Evolutionary conservation across 306 rosid species (phyloP), one percentile per base, ranked within the genome.

Genomic region (Dicorynia guianensis): DNA sequence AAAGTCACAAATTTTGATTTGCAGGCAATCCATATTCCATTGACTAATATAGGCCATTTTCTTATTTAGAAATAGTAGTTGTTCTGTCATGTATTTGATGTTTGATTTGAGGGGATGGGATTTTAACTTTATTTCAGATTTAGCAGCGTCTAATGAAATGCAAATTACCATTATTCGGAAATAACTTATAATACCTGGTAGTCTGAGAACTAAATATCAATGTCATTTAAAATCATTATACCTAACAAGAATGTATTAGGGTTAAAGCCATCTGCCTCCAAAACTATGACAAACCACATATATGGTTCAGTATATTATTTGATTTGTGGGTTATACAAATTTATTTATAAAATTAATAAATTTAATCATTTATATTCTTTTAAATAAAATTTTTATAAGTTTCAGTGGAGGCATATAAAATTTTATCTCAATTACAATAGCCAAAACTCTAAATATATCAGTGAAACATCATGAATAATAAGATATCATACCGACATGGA

Each of bases 21-120:
- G n/a, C n/a, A n/a, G n/a, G n/a, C n/a, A n/a, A n/a, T n/a, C n/a
- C n/a, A n/a, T n/a, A n/a, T n/a, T n/a, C n/a, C n/a, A n/a, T n/a
- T n/a, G n/a, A n/a, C n/a, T 6, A 1, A 7, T 40, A 9, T 8
- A 19, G 7, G 34, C 17, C 65, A 70, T 69, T 52, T 49, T 62
- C 11, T 58, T 63, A 25, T 63, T 20, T 40, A 43, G 4, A 33
- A 72, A 57, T 49, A 74, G 48, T 19, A 44, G 63, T 72, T 7
- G 48, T 57, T 72, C 49, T 56, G 35, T 72, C 79, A 72, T 50
- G 67, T 77, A 63, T 78, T 69, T 34, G 46, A 68, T 49, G 64
- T 70, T 78, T 62, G 40, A 3, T 40, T 6, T 6, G 7, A 40
- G 12, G 62, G 66, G 58, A 39, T 15, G 40, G 40, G 43, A 62